These are phyloP conservation scores for Sarcomyxa edulis DNA, from an alignment of 768 basidiomycete species.

Conservation along the genomic window DNA sequence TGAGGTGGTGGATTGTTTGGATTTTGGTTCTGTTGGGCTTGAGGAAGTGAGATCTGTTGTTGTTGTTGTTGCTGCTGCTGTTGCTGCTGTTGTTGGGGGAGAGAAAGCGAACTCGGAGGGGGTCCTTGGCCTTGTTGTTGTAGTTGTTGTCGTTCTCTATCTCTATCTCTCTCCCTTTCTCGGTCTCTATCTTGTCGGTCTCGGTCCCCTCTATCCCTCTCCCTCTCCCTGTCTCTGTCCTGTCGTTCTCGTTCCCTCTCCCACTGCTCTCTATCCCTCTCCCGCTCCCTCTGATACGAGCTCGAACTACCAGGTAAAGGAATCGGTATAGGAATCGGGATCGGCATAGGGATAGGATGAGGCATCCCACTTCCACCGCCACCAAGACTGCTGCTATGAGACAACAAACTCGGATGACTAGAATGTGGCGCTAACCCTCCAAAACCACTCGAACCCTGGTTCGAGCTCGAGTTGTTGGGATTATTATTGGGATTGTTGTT, in stretches of 20 bases:
- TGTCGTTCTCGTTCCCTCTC: conserved; percentile 1
- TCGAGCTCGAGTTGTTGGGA: too few relatives aligned
- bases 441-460: background rate
- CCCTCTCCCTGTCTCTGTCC: conserved; percentile 6
- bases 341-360: too few relatives aligned
- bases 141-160: conserved; percentile 5
- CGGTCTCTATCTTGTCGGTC: conserved; percentile 4
- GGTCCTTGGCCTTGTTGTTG: too few relatives aligned
- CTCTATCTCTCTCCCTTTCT: conserved; percentile 5
- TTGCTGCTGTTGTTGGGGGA: conserved; percentile 14
- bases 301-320: too few relatives aligned
- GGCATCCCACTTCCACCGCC: too few relatives aligned
- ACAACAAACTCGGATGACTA: conserved; percentile 1
- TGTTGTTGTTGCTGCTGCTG: conserved; percentile 14
- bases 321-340: too few relatives aligned
- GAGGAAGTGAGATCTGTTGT: too few relatives aligned
- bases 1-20: conserved; percentile 16
- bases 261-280: conserved; percentile 10
- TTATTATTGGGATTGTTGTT: too few relatives aligned
- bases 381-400: too few relatives aligned
- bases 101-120: too few relatives aligned
- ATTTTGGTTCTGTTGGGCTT: conserved; percentile 6
- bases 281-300: conserved; percentile 10
- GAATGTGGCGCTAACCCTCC: background rate
- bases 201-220: conserved; percentile 3